Evolutionary conservation across 2,329 filamentous ascomycete genomes (phyloP).

Genomic region (Fusarium coicis): DNA sequence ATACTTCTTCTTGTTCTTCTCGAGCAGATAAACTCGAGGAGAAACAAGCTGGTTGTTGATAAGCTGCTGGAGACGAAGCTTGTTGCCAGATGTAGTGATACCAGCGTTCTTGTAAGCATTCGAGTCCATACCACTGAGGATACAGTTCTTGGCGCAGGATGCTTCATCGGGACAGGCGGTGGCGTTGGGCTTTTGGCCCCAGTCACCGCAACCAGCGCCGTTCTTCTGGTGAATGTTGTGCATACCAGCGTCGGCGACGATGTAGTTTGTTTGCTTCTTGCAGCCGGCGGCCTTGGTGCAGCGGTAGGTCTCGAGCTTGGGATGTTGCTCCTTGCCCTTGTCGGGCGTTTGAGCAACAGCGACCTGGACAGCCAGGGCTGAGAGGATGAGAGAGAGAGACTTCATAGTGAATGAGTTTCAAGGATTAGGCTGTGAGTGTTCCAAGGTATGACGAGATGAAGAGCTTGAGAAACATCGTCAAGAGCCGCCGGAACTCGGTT

Average conservation of each 20-base stretch:
- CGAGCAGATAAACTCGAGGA: conserved; percentile 69
- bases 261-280: conserved; percentile 56
- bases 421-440: neutral
- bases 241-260: conserved; percentile 61
- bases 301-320: conserved; percentile 61
- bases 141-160: conserved; percentile 64
- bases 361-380: conserved; percentile 10
- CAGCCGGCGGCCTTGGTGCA: conserved; percentile 63
- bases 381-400: conserved; percentile 5
- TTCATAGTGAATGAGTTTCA: conserved; percentile 9
- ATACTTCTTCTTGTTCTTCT: conserved; percentile 64
- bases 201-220: conserved; percentile 40
- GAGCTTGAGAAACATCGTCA: neutral
- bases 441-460: neutral
- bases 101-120: conserved; percentile 56
- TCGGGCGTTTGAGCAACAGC: conserved; percentile 52
- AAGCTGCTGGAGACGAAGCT: conserved; percentile 45
- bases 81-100: conserved; percentile 46
- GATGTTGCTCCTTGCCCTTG: conserved; percentile 58
- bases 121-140: conserved; percentile 62
- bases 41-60: conserved; percentile 31
- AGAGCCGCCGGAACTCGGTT: neutral
- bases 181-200: conserved; percentile 50
- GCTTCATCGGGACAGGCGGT: conserved; percentile 61
- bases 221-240: conserved; percentile 59